phyloP scores from a whole-genome alignment of 805 yeast species.

The Lipomyces orientalis region DNA sequence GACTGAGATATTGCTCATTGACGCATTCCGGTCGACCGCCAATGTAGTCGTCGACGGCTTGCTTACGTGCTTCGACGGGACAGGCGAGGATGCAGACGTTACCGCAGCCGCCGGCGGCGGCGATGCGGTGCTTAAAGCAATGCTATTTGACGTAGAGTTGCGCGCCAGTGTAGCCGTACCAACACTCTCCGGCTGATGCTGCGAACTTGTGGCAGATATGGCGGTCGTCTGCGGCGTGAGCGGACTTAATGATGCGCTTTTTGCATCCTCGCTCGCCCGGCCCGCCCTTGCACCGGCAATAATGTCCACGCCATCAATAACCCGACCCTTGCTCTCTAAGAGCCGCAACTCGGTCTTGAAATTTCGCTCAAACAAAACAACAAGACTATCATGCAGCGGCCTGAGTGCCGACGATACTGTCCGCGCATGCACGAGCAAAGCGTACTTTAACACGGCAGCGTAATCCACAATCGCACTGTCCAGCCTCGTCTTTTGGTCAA shows the following conservation, averaged over 20 bases:
- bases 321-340: conserved; percentile 21
- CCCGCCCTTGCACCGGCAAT: not conserved
- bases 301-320: conserved; percentile 7
- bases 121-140: not conserved
- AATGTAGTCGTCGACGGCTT: not conserved
- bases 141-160: not conserved
- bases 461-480: conserved; percentile 52
- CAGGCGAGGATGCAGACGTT: not conserved
- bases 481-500: conserved; percentile 13
- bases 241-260: not conserved
- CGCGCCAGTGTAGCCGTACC: not conserved
- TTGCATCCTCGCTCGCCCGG: not conserved
- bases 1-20: not conserved
- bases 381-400: conserved; percentile 70
- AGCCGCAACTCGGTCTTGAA: conserved; percentile 65
- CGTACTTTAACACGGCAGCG: conserved; percentile 65
- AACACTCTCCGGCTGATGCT: not conserved
- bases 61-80: not conserved
- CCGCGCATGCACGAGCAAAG: conserved; percentile 71
- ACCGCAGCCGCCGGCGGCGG: not conserved
- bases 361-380: conserved; percentile 66
- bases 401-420: conserved; percentile 62
- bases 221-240: conserved; percentile 4
- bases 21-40: not conserved
- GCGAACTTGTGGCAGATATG: not conserved